A percentile compares a stretch with the other conserved stretches of the same genome.
Evolutionary conservation across 139 green algal species (phyloP).

Genomic region (Astrephomene gubernaculifera): DNA sequence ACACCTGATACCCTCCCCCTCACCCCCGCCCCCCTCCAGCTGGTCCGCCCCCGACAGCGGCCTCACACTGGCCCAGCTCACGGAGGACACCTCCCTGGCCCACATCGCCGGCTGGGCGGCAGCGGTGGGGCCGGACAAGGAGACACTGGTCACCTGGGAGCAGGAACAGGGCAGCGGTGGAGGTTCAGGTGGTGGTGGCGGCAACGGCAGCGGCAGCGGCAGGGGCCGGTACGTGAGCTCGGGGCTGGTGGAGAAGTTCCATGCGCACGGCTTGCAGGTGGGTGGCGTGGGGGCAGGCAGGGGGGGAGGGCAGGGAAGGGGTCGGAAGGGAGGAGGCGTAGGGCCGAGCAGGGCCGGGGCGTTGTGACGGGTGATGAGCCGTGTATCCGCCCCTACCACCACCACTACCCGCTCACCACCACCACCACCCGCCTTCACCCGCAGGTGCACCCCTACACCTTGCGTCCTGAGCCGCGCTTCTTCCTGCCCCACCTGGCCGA

Average conservation of each 20-base stretch:
- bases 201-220: not conserved
- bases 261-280: conserved; percentile 20
- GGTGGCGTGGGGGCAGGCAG: not conserved
- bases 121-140: conserved; percentile 23
- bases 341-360: not conserved
- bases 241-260: conserved; percentile 31
- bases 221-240: conserved; percentile 25
- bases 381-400: too few species aligned
- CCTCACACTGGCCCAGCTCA: conserved; percentile 13
- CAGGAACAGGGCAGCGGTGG: not conserved
- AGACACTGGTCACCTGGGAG: conserved; percentile 17
- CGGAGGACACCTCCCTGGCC: not conserved
- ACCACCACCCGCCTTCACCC: not conserved
- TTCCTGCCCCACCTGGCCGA: conserved; percentile 43
- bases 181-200: not conserved
- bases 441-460: conserved; percentile 48
- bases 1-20: too few species aligned
- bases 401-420: too few species aligned
- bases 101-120: not conserved
- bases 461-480: conserved; percentile 44
- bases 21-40: not conserved
- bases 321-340: not conserved
- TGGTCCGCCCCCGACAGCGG: conserved; percentile 30
- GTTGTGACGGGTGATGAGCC: not conserved
- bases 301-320: not conserved